phyloP scores from a whole-genome alignment of 345 rosid species.

The Eucalyptus coolabah region DNA sequence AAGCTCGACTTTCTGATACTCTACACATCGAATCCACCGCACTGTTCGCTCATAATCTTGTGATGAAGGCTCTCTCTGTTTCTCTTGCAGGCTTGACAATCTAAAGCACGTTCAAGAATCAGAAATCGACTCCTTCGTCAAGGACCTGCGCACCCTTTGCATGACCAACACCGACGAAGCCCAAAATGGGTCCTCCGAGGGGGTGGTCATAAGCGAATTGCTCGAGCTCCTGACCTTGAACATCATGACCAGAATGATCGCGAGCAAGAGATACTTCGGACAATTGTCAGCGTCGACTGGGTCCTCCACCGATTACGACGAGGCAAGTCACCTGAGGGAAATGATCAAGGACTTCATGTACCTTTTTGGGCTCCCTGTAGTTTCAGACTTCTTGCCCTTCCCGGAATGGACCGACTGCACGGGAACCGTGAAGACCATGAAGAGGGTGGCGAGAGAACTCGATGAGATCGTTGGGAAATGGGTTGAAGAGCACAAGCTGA shows the following conservation, averaged over 20 bases:
- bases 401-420: constrained; percentile 40
- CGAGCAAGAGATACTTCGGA: constrained; percentile 29
- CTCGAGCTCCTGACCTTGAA: constrained; percentile 42
- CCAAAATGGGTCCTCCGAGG: background rate
- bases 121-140: constrained; percentile 25
- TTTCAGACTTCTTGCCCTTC: constrained; percentile 48
- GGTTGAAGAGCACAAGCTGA: constrained; percentile 41
- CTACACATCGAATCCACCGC: background rate
- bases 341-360: constrained; percentile 15
- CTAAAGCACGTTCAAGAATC: constrained; percentile 19
- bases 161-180: background rate
- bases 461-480: constrained; percentile 31
- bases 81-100: background rate
- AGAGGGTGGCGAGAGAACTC: constrained; percentile 26
- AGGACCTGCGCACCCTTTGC: constrained; percentile 11
- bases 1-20: background rate
- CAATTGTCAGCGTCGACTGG: background rate
- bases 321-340: constrained; percentile 27
- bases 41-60: background rate
- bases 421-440: constrained; percentile 36
- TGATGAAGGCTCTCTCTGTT: background rate
- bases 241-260: constrained; percentile 30
- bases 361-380: constrained; percentile 13
- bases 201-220: constrained; percentile 9
- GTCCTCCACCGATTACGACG: constrained; percentile 15